Conservation (phyloP, 1,139 yeast genomes). For the Candida sp. region DNA sequence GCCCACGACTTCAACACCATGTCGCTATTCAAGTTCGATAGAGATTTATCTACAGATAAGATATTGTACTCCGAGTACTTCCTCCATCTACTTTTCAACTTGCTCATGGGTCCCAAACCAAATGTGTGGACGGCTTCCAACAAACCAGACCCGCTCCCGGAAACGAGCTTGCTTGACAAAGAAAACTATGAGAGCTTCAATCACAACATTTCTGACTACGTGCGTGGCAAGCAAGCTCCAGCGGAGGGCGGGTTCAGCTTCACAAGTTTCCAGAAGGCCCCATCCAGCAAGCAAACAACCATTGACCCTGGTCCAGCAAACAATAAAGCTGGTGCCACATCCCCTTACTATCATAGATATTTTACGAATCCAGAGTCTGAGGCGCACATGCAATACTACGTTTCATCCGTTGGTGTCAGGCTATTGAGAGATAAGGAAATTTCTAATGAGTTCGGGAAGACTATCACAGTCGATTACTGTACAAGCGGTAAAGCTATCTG, state of each 20-base stretch:
- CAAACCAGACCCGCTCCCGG: conserved; percentile 25
- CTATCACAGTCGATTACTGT: conserved; percentile 41
- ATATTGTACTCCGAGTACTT: conserved; percentile 69
- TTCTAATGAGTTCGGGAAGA: conserved; percentile 20
- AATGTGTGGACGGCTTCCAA: conserved; percentile 69
- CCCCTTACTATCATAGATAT: conserved; percentile 74
- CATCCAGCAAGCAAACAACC: not conserved
- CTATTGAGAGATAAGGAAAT: conserved; percentile 49
- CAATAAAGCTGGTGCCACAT: conserved; percentile 6
- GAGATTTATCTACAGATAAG: conserved; percentile 64
- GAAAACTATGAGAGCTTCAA: not conserved
- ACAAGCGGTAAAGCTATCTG: conserved; percentile 78
- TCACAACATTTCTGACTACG: not conserved
- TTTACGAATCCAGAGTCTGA: conserved; percentile 93
- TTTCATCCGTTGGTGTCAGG: conserved; percentile 69
- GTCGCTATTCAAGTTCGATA: conserved; percentile 70
- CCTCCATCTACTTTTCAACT: conserved; percentile 64
- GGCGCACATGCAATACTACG: conserved; percentile 79
- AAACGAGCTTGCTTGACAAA: not conserved
- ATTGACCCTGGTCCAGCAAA: conserved; percentile 11
- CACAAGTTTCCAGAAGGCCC: conserved; percentile 2
- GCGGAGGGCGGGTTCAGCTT: conserved; percentile 6
- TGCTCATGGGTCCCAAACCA: conserved; percentile 68
- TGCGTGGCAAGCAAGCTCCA: not conserved
- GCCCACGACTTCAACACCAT: conserved; percentile 66